Conservation (phyloP, 1,139 yeast species). For the Geotrichum carabidarum region DNA sequence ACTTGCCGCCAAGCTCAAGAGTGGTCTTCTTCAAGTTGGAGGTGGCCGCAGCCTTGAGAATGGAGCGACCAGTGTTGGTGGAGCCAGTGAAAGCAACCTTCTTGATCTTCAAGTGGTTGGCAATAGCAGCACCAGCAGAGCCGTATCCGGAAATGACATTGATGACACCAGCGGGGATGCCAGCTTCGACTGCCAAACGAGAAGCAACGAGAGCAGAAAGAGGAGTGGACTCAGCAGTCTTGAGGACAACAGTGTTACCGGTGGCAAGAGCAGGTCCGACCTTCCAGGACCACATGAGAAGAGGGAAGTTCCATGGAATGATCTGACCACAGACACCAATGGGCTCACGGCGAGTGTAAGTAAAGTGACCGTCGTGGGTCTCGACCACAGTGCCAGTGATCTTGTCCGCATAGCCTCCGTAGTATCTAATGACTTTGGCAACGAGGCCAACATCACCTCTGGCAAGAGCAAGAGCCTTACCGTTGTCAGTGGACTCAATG, state of each 20-base stretch:
- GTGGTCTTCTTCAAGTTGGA: conserved; percentile 52
- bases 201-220: conserved; percentile 66
- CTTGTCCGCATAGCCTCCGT: conserved; percentile 88
- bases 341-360: conserved; percentile 79
- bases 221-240: conserved; percentile 79
- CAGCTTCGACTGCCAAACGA: conserved; percentile 59
- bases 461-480: conserved; percentile 47
- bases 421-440: conserved; percentile 54
- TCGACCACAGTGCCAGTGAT: conserved; percentile 70
- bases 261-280: conserved; percentile 78
- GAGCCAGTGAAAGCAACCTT: conserved; percentile 84
- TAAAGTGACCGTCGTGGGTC: conserved; percentile 56
- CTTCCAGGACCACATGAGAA: conserved; percentile 79
- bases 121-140: conserved; percentile 67
- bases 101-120: conserved; percentile 61
- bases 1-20: conserved; percentile 82
- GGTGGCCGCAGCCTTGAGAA: conserved; percentile 63
- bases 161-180: conserved; percentile 75
- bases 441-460: conserved; percentile 53
- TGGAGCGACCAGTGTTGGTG: conserved; percentile 67
- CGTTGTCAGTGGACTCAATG: conserved; percentile 60
- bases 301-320: conserved; percentile 85
- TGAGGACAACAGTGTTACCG: conserved; percentile 72
- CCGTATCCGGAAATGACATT: conserved; percentile 73
- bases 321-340: conserved; percentile 75